Conservation (phyloP, 2,329 filamentous ascomycete genomes). For the Calonectria ilicicola region DNA sequence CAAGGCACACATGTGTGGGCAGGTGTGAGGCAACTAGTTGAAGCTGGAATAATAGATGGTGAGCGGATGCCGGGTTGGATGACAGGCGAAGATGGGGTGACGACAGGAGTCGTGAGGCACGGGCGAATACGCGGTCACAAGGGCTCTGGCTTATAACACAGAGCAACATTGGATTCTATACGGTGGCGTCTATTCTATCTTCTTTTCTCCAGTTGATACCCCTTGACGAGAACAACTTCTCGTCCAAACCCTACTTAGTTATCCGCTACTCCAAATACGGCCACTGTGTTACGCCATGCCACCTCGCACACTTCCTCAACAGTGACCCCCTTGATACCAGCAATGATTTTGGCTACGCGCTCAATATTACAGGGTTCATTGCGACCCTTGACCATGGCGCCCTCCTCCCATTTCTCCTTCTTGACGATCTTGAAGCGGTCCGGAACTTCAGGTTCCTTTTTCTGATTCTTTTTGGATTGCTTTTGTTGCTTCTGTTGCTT, state of each 20-base stretch:
- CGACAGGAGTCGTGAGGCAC: conserved; percentile 74
- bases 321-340: conserved; percentile 82
- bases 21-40: conserved; percentile 82
- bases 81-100: conserved; percentile 88
- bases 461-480: conserved; percentile 60
- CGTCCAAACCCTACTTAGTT: conserved; percentile 26
- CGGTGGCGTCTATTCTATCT: conserved; percentile 38
- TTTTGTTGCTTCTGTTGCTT: conserved; percentile 65
- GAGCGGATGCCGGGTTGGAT: conserved; percentile 89
- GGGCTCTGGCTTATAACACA: conserved; percentile 63
- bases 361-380: conserved; percentile 93
- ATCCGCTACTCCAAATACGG: conserved; percentile 78
- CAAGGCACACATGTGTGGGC: conserved; percentile 84
- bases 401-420: conserved; percentile 94
- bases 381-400: conserved; percentile 90
- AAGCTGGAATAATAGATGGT: conserved; percentile 80
- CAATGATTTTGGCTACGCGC: conserved; percentile 89
- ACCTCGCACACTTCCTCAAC: conserved; percentile 89
- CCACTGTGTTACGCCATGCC: conserved; percentile 84
- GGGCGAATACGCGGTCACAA: conserved; percentile 73
- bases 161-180: conserved; percentile 27
- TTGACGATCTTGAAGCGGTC: conserved; percentile 86
- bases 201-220: conserved; percentile 48
- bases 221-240: conserved; percentile 22
- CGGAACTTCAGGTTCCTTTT: conserved; percentile 75